Base-by-base conservation (phyloP, 2,329 filamentous ascomycete species). In the Ophiostoma himal-ulmi region DNA sequence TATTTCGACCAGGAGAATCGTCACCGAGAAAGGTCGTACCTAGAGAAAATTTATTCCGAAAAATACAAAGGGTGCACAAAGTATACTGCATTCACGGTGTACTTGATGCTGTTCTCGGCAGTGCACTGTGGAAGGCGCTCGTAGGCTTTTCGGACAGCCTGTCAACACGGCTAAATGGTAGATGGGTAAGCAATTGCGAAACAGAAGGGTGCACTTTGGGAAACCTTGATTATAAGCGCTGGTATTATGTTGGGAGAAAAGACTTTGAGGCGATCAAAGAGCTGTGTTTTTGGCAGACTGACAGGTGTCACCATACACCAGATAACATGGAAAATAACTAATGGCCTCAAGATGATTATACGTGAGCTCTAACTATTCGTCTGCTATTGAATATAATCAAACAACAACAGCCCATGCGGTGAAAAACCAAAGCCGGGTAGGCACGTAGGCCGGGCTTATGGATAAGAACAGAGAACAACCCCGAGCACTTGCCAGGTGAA, bases 1-100 rank as follows among this genome's bases (percentile, higher is more conserved):
- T 22, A 54, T 11, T 34, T 10, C 13, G 17, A 26, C 44, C 41
- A 48, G 41, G 8, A 52, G 20, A 22, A 26, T 68, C 48, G 36
- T 41, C 68, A 64, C 54, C 37, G 68, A 37, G 36, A 65, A 36
- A 7, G 62, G 62, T 65, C 62, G 62, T 36, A 65, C 62, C 30
- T 20, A 22, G 0, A 65, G 20, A 39, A 39, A 62, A 62, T 62
- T 22, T 39, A 10, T 39, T 65, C 62, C 62, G 62, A 65, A 39
- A 39, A 62, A 34, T 30, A 11, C 34, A 65, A 37, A 36, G 62
- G 62, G 34, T 11, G 62, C 36, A 65, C 62, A 65, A 64, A 52
- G 41, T 62, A 62, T 62, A 62, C 57, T 62, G 57, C 57, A 34
- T 34, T 34, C 26, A 2, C 57, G 26, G 57, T 34, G 26, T 62